Conservation (phyloP, 768 basidiomycete genomes). For the Amanita fuliginea region DNA sequence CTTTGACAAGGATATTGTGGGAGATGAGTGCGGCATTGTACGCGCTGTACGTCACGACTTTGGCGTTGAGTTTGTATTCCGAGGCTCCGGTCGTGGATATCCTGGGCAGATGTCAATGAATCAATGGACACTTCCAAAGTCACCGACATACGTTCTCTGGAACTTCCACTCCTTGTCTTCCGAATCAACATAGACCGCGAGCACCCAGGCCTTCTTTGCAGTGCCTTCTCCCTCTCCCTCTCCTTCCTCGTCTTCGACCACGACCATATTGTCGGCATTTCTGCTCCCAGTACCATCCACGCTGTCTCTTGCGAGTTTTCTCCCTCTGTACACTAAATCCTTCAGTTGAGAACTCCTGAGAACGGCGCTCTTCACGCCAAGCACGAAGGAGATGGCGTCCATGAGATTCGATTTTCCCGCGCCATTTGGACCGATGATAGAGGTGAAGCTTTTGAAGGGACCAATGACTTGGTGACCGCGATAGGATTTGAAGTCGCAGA, state of each 20-base stretch:
- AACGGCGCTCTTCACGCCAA: constrained; percentile 91
- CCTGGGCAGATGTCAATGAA: constrained; percentile 28
- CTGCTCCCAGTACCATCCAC: constrained; percentile 20
- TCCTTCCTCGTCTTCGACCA: constrained; percentile 32
- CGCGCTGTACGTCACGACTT: constrained; percentile 70
- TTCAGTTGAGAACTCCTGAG: constrained; percentile 88
- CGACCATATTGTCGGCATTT: constrained; percentile 34
- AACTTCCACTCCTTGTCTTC: constrained; percentile 81
- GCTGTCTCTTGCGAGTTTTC: constrained; percentile 44
- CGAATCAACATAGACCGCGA: constrained; percentile 77
- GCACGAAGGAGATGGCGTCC: constrained; percentile 99
- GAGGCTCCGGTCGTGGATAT: constrained; percentile 82
- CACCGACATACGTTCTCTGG: constrained; percentile 71
- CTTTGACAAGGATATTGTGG: constrained; percentile 96
- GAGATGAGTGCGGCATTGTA: constrained; percentile 83
- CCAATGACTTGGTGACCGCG: constrained; percentile 82
- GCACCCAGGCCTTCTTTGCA: constrained; percentile 92
- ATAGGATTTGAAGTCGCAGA: constrained; percentile 98
- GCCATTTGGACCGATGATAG: constrained; percentile 96
- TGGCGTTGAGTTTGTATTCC: constrained; percentile 82
- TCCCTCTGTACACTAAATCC: constrained; percentile 93
- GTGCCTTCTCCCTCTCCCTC: constrained; percentile 61
- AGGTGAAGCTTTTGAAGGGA: constrained; percentile 89
- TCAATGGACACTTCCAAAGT: neutral
- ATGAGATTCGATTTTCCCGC: constrained; percentile 98